Conservation (phyloP, 116 monocot genomes). For the Thalassia testudinum region DNA sequence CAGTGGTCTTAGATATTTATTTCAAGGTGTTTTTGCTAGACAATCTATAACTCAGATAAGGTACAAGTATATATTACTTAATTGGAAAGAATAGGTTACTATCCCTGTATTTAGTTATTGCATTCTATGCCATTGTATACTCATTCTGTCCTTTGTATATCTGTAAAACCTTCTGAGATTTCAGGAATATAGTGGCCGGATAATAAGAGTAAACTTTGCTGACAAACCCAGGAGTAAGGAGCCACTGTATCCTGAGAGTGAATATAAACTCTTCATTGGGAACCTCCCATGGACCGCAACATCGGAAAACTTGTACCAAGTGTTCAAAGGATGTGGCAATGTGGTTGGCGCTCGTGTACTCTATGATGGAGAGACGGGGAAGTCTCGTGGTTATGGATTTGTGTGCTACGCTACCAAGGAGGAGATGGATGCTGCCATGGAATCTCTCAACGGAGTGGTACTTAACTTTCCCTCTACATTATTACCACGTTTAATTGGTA, state of each 20-base stretch:
- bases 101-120: no score
- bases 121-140: no score
- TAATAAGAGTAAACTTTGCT: slow-evolving; percentile 69
- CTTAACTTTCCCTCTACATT: no score
- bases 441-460: slow-evolving; percentile 64
- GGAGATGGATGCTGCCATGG: slow-evolving; percentile 79
- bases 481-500: no score
- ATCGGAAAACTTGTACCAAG: slow-evolving; percentile 34
- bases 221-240: slow-evolving; percentile 71
- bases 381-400: slow-evolving; percentile 81
- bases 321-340: slow-evolving; percentile 55
- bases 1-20: no score
- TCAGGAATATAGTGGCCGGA: slow-evolving; percentile 71
- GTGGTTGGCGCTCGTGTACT: slow-evolving; percentile 79
- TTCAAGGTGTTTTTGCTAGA: no score
- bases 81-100: no score
- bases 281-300: slow-evolving; percentile 88
- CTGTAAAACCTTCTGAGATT: not conserved
- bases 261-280: slow-evolving; percentile 85
- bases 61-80: no score
- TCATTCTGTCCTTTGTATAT: no score
- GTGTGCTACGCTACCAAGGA: slow-evolving; percentile 70
- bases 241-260: slow-evolving; percentile 64
- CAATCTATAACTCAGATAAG: no score
- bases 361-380: slow-evolving; percentile 75